Evolutionary conservation across 2,329 filamentous ascomycete genomes (phyloP).

Genomic region (Didymella segeticola): DNA sequence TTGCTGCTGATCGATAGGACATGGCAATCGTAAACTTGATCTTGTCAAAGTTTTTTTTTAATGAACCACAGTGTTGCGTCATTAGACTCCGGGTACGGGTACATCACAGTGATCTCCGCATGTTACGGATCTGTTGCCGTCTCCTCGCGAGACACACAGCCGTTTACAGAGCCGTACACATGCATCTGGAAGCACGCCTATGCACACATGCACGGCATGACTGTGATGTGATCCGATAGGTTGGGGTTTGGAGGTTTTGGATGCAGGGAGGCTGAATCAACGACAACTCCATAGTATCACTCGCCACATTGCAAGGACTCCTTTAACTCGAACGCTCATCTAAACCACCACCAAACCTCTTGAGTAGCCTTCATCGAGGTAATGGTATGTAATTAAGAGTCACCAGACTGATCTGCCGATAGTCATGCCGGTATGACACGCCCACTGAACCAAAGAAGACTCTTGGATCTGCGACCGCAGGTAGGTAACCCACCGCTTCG

Average conservation of each 20-base stretch:
- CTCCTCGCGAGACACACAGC: slow-evolving; percentile 41
- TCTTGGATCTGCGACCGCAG: not conserved
- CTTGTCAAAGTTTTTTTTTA: slow-evolving; percentile 19
- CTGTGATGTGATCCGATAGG: slow-evolving; percentile 24
- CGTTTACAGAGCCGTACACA: slow-evolving; percentile 26
- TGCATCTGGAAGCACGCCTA: slow-evolving; percentile 26
- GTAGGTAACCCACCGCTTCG: not conserved
- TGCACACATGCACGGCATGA: slow-evolving; percentile 27
- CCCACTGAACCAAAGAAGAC: not conserved
- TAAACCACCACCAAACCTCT: not conserved
- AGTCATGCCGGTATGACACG: not conserved
- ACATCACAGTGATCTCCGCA: slow-evolving; percentile 31
- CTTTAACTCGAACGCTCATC: not conserved
- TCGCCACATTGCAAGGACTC: not conserved
- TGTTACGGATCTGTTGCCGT: slow-evolving; percentile 41
- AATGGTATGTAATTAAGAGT: not conserved
- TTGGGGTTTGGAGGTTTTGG: not conserved
- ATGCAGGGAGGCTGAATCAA: slow-evolving; percentile 8
- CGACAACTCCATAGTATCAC: slow-evolving; percentile 7
- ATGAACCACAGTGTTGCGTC: slow-evolving; percentile 34
- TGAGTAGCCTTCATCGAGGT: not conserved
- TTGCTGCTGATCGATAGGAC: not conserved
- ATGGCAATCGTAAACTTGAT: slow-evolving; percentile 14
- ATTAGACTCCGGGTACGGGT: slow-evolving; percentile 30
- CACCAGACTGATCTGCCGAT: not conserved